Percentiles rank a stretch among this genome's conserved stretches.
Conservation (phyloP, 768 basidiomycete genomes). For the Neoboletus brunneissimus region DNA sequence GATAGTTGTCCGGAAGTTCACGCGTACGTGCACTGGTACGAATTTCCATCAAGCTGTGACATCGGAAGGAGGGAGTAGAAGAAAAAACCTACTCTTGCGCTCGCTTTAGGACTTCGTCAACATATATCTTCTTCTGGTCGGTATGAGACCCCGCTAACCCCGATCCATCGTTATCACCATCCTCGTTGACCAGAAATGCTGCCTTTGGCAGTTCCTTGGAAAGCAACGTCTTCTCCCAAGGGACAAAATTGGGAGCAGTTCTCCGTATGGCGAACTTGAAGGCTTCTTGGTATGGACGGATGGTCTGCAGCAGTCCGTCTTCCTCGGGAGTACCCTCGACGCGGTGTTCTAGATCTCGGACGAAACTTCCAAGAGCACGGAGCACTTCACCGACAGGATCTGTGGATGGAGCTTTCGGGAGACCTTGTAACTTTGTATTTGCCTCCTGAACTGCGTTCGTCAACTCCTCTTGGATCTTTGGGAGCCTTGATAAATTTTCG, state of each 20-base stretch:
- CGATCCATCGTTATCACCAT: slow-evolving; percentile 18
- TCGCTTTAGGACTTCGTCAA: not conserved
- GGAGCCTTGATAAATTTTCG: not conserved
- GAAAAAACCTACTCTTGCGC: not conserved
- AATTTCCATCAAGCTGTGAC: not conserved
- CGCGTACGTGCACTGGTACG: not conserved
- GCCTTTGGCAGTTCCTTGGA: not conserved
- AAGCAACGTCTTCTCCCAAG: not conserved
- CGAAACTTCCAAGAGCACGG: slow-evolving; percentile 45
- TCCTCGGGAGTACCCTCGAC: slow-evolving; percentile 53
- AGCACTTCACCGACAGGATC: slow-evolving; percentile 60
- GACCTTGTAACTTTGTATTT: slow-evolving; percentile 26
- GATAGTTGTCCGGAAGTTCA: not conserved
- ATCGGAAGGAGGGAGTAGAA: not conserved
- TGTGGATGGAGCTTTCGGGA: slow-evolving; percentile 52
- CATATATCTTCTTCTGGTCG: not conserved
- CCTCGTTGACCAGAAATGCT: slow-evolving; percentile 42
- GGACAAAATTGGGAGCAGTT: not conserved
- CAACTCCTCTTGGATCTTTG: slow-evolving; percentile 32
- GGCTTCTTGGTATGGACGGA: slow-evolving; percentile 45
- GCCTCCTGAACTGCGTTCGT: slow-evolving; percentile 42
- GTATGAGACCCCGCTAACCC: no score
- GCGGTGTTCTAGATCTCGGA: slow-evolving; percentile 40
- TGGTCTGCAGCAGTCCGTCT: slow-evolving; percentile 53
- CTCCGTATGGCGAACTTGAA: slow-evolving; percentile 36